Evolutionary conservation across 2,329 filamentous ascomycete species (phyloP), one percentile per base, ranked within the genome.

Genomic region (Pyrenochaeta sp.): DNA sequence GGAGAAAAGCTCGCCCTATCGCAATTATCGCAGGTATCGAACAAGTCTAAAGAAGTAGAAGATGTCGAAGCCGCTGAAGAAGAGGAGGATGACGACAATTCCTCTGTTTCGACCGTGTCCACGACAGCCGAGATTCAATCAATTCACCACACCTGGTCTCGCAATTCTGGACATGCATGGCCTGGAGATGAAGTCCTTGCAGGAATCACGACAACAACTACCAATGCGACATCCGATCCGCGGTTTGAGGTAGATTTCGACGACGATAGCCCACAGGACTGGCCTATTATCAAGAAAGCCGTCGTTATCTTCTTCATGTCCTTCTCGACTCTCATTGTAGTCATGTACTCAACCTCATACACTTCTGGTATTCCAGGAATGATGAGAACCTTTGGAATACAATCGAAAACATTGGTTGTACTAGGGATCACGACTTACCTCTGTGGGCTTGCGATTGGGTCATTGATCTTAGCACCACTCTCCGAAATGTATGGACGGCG

Each of bases 391-490:
- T 93, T 90, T 55, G 72, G 78, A 24, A 76, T 83, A 13, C 64
- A 74, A 6, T 78, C 74, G 10, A 77, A 82, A 22, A 84, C 82
- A 0, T 69, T 86, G n/a, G 80, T 86, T 1, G 88, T 89, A 0
- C 74, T 94, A 3, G 90, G 90, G 4, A 76, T 95, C 30, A 94
- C 90, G 0, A 86, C 86, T 0, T 95, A 94, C 63, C 77, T 94
- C 7, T 67, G 90, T 17, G 90, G 90, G 4, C 78, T 94, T 32
- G 89, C 88, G 0, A 69, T 79, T 1, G 90, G 90, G 1, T 86
- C 83, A 22, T 73, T 94, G 45, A 72, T 94, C 20, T 77, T 91
- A 28, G 90, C 90, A 1, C 89, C 90, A 0, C 71, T 93, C 36
- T 85, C 81, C 49, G 87, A 90, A 70, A 78, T 90, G 59, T 88